Evolutionary conservation across 2,329 filamentous ascomycete species (phyloP).

Genomic region (Cytospora mali): DNA sequence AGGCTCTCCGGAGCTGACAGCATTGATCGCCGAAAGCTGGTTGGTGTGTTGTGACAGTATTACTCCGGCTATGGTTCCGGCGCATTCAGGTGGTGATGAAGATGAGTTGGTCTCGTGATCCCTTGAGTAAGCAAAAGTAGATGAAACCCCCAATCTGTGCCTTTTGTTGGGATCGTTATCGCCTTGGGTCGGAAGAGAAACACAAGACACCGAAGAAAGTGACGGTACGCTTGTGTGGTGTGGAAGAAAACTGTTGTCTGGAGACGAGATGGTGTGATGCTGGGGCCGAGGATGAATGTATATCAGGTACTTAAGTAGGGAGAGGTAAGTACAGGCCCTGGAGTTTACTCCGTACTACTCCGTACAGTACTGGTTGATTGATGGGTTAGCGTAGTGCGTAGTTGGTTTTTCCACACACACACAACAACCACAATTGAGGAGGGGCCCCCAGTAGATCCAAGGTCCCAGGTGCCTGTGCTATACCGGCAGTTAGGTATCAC

Average conservation of each 20-base stretch:
- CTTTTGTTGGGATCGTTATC: background rate
- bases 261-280: slow-evolving; percentile 19
- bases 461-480: background rate
- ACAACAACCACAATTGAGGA: slow-evolving; percentile 20
- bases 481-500: background rate
- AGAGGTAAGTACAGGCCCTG: background rate
- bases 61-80: slow-evolving; percentile 19
- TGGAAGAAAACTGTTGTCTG: slow-evolving; percentile 6
- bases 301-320: background rate
- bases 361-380: background rate
- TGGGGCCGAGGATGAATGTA: slow-evolving; percentile 14
- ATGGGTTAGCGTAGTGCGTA: too few relatives aligned
- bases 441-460: slow-evolving; percentile 18
- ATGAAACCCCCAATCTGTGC: background rate
- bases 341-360: too few relatives aligned
- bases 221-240: background rate
- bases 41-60: slow-evolving; percentile 17
- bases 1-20: slow-evolving; percentile 14
- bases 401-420: too few relatives aligned
- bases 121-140: background rate
- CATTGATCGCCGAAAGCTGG: slow-evolving; percentile 7
- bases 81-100: slow-evolving; percentile 11
- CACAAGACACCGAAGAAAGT: background rate
- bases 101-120: slow-evolving; percentile 12
- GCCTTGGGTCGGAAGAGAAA: background rate